A percentile compares a stretch with the other conserved stretches of the same genome.
Conservation (phyloP, 2,329 filamentous ascomycete species). For the Corinectria fuckeliana region DNA sequence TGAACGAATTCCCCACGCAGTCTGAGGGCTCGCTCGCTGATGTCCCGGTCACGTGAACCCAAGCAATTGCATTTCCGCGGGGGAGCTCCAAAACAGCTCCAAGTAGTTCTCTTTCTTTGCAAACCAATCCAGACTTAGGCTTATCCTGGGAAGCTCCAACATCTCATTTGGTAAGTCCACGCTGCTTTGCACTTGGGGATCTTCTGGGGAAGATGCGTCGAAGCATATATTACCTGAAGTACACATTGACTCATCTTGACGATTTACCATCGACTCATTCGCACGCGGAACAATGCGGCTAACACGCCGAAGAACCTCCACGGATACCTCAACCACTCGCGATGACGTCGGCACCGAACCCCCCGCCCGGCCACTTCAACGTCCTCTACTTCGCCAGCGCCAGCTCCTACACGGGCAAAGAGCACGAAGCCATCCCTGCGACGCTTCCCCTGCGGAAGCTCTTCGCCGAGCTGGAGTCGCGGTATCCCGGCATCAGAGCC, state of each 20-base stretch:
- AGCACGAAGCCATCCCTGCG: slow-evolving; percentile 69
- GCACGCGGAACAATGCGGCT: slow-evolving; percentile 16
- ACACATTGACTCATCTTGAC: slow-evolving; percentile 60
- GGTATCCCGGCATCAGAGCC: slow-evolving; percentile 71
- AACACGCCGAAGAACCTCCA: slow-evolving; percentile 27
- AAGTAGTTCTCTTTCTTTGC: slow-evolving; percentile 14
- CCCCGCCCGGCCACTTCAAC: slow-evolving; percentile 72
- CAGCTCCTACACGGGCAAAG: slow-evolving; percentile 72
- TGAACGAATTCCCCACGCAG: background rate
- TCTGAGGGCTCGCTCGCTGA: background rate
- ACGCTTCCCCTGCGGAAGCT: slow-evolving; percentile 69
- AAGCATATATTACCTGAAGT: slow-evolving; percentile 68
- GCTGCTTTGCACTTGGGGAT: slow-evolving; percentile 3
- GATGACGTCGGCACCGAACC: slow-evolving; percentile 51
- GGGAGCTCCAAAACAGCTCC: slow-evolving; percentile 7
- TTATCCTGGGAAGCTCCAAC: slow-evolving; percentile 13
- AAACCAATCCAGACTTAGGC: slow-evolving; percentile 9
- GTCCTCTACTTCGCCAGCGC: slow-evolving; percentile 84
- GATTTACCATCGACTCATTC: slow-evolving; percentile 8
- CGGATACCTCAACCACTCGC: slow-evolving; percentile 9
- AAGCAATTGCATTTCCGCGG: slow-evolving; percentile 25
- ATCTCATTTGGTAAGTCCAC: slow-evolving; percentile 44
- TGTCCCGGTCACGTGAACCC: slow-evolving; percentile 25
- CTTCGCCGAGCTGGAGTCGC: slow-evolving; percentile 71
- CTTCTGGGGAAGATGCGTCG: slow-evolving; percentile 57